These are phyloP conservation scores for Vigna mungo DNA, from an alignment of 306 rosid genomes.

Conservation along the genomic window DNA sequence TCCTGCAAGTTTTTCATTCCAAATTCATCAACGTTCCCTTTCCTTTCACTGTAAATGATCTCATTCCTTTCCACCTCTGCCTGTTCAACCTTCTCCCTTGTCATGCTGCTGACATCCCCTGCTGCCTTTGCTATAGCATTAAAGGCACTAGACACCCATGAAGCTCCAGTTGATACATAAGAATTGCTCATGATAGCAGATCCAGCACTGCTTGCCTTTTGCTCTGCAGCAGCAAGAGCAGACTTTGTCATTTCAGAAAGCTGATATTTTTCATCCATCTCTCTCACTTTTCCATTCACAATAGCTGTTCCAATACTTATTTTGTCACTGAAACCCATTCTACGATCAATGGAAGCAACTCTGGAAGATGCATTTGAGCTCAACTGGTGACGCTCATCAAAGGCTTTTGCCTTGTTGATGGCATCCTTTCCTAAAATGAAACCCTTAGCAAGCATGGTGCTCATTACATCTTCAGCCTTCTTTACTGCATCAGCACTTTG, in stretches of 20 bases:
- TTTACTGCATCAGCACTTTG: slow-evolving; percentile 53
- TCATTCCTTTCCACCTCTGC: slow-evolving; percentile 70
- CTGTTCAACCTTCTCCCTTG: slow-evolving; percentile 78
- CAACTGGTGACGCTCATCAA: slow-evolving; percentile 74
- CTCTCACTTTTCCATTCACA: slow-evolving; percentile 75
- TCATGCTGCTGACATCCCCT: slow-evolving; percentile 66
- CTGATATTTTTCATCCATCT: slow-evolving; percentile 73
- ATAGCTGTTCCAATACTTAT: slow-evolving; percentile 70
- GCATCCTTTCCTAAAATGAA: slow-evolving; percentile 82
- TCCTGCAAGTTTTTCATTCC: slow-evolving; percentile 35
- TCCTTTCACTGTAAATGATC: slow-evolving; percentile 53
- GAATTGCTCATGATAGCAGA: slow-evolving; percentile 75
- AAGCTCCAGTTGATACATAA: slow-evolving; percentile 67
- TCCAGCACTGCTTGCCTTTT: slow-evolving; percentile 82
- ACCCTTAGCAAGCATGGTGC: slow-evolving; percentile 85
- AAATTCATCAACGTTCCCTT: slow-evolving; percentile 51
- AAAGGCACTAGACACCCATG: slow-evolving; percentile 73
- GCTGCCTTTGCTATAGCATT: slow-evolving; percentile 77
- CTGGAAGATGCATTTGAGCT: slow-evolving; percentile 75
- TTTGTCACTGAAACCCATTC: slow-evolving; percentile 72
- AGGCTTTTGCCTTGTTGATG: slow-evolving; percentile 67
- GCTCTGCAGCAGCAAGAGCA: slow-evolving; percentile 77
- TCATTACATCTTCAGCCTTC: slow-evolving; percentile 81
- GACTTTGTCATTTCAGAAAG: slow-evolving; percentile 74
- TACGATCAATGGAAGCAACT: slow-evolving; percentile 72